Evolutionary conservation across 148 eudicot genomes (phyloP), one percentile per base, ranked within the genome.

Genomic region (Diospyros lotus): DNA sequence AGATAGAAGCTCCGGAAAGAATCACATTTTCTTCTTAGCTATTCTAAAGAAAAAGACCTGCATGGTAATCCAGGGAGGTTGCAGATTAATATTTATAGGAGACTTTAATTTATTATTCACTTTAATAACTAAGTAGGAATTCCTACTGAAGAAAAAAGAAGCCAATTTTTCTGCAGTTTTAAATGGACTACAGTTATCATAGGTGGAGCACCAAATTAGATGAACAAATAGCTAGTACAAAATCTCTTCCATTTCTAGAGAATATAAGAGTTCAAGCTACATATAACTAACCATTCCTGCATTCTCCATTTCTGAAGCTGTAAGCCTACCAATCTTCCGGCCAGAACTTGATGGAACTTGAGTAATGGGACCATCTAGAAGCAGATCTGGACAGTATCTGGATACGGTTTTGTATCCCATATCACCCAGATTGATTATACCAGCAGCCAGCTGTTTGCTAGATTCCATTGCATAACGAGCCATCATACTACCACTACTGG

Each of bases 401-500:
- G 87, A 82, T 41, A 85, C 40, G 9, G 79, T 85, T 71, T 79
- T 82, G 77, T 80, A 85, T n/a, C 88, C 85, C 53, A 64, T 80
- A 69, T 79, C 85, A n/a, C 85, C 81, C 41, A 85, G 81, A 68
- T 77, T 85, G 14, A 79, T 67, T 50, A 85, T 58, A 46, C 87
- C 87, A 67, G 80, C 73, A 64, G 88, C 88, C 62, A 85, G 61
- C n/a, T 82, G 83, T 64, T 80, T 82, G 80, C 87, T 73, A 51
- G 87, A 85, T 74, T 85, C 87, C 83, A 77, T 61, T 50, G 87
- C 87, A 58, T 79, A 82, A 66, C 74, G 85, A 62, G 88, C 85
- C 76, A 85, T 74, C 64, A 75, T 41, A 64, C 75, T 73, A 56
- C 83, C 83, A 72, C 68, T 75, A 44, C 64, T 72, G 41, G 79